A percentile compares a stretch with the other conserved stretches of the same genome.
These are phyloP conservation scores for Pogostemon cablin DNA, from an alignment of 257 asterid species.

Conservation along the genomic window DNA sequence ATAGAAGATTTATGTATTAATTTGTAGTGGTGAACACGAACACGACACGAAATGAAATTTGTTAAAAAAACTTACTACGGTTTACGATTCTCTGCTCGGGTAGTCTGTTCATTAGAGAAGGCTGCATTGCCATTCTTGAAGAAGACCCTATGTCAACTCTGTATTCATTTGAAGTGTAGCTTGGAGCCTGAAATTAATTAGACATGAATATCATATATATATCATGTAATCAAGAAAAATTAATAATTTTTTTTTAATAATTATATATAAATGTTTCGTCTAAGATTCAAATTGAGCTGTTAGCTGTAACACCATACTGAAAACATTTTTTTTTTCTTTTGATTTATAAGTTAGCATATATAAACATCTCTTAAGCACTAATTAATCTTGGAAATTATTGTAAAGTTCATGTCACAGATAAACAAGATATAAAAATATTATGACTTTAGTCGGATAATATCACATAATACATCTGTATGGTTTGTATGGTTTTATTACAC, in stretches of 20 bases:
- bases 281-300: background rate
- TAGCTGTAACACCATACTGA: no score
- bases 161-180: conserved; percentile 43
- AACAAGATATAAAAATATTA: background rate
- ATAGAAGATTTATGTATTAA: background rate
- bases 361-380: no score
- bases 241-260: background rate
- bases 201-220: no score
- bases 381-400: conserved; percentile 3
- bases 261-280: background rate
- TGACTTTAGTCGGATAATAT: no score
- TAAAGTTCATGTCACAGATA: background rate
- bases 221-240: no score
- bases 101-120: conserved; percentile 41
- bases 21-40: background rate
- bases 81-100: conserved; percentile 55
- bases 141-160: conserved; percentile 67
- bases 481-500: no score
- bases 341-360: no score
- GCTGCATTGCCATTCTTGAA: conserved; percentile 53
- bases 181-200: conserved; percentile 44
- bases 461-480: no score
- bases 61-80: conserved; percentile 48
- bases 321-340: no score
- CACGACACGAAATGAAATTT: background rate